phyloP scores from a whole-genome alignment of 371 early-diverging fungal species.

The Rhizopus arrhizus region DNA sequence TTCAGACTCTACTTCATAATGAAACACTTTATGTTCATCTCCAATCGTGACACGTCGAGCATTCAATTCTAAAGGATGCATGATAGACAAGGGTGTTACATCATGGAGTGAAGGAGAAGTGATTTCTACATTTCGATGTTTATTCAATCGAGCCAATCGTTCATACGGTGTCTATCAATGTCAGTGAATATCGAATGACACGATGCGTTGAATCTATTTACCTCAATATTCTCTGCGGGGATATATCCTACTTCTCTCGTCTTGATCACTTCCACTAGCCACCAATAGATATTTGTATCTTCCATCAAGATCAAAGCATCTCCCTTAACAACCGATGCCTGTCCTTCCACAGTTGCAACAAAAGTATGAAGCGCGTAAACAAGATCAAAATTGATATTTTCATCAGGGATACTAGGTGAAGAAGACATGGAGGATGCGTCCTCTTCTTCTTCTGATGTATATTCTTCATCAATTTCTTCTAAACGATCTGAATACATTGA shows the following conservation, averaged over 20 bases:
- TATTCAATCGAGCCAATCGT: conserved; percentile 86
- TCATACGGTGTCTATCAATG: conserved; percentile 79
- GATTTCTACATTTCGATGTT: conserved; percentile 77
- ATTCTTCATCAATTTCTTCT: conserved; percentile 30
- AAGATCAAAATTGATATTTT: conserved; percentile 72
- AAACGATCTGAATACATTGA: conserved; percentile 19
- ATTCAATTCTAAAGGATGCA: conserved; percentile 5
- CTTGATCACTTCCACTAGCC: conserved; percentile 89
- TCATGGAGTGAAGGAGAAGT: conserved; percentile 48
- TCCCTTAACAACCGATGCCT: conserved; percentile 87
- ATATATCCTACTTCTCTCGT: conserved; percentile 92
- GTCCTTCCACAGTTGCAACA: conserved; percentile 92
- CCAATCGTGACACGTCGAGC: conserved; percentile 41
- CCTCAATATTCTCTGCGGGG: conserved; percentile 95
- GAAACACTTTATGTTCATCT: conserved; percentile 33
- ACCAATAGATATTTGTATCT: conserved; percentile 97
- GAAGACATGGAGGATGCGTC: conserved; percentile 57
- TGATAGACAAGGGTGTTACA: background rate
- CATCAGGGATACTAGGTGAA: conserved; percentile 67
- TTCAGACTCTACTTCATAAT: conserved; percentile 44
- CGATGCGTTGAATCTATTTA: conserved; percentile 16
- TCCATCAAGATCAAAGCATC: conserved; percentile 89
- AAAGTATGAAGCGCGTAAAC: conserved; percentile 96
- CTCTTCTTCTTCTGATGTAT: conserved; percentile 42
- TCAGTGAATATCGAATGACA: no score